Evolutionary conservation across 495 filamentous ascomycete species (phyloP), one percentile per base, ranked within the genome.

Genomic region (Trichoderma parareesei): DNA sequence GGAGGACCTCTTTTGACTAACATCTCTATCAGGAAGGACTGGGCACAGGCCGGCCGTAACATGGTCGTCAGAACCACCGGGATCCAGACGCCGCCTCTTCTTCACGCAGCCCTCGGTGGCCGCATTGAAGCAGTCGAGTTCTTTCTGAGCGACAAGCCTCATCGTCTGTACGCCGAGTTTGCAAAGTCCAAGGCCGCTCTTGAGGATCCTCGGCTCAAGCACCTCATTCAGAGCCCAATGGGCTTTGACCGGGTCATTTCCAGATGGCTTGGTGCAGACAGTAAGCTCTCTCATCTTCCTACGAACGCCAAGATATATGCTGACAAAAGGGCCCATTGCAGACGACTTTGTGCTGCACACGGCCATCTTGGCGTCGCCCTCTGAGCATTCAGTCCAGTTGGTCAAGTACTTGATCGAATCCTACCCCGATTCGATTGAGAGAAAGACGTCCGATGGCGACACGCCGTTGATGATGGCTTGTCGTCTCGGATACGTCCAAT

Each of bases 341-440:
- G 85, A 79, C 60, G 79, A 90, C 8, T 77, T 90, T 43, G 77
- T 85, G 14, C 78, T 91, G 20, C 89, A 91, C 71, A 84, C 80
- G 64, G 88, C 87, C 2, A 77, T 92, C 7, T 74, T 86, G 59
- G 75, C 78, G 0, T 44, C 68, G 0, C 67, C 71, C 0, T 67
- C 64, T 8, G 71, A 74, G 13, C 76, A 77, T 13, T 77, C 82
- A 0, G 72, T 73, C 38, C 75, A 75, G n/a, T 71, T 91, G 16
- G 75, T 91, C 43, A 74, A 85, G 57, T 88, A 89, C 66, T 73
- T 91, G 3, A 68, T 88, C 42, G 76, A 84, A 20, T 72, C 80
- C 33, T 77, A 77, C 63, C 88, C 89, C 0, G 75, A 79, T n/a
- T 78, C 76, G 38, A 64, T 91, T 6, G 83, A 90, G 42, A 71